These are phyloP conservation scores for Kwoniella pini DNA, from an alignment of 768 basidiomycete species.

Conservation along the genomic window DNA sequence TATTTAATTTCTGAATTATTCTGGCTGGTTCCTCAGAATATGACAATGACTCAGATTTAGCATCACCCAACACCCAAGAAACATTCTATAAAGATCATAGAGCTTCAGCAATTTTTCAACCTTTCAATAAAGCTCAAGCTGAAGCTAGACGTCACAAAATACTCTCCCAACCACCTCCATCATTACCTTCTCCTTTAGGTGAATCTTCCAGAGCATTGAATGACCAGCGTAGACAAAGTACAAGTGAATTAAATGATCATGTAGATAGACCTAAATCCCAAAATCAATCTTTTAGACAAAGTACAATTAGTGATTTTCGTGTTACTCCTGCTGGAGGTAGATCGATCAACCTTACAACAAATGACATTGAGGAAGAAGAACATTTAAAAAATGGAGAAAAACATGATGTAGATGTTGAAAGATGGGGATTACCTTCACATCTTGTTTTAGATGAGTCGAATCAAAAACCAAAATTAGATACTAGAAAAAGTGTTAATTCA, in stretches of 20 bases:
- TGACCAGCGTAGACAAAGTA: neutral
- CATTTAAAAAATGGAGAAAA: conserved; percentile 2
- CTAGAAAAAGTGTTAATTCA: conserved; percentile 5
- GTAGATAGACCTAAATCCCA: neutral
- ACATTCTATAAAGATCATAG: conserved; percentile 21
- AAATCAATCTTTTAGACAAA: conserved; percentile 9
- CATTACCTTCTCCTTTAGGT: conserved; percentile 7
- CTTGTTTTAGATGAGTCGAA: conserved; percentile 16
- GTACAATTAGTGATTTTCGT: conserved; percentile 10
- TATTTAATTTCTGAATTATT: neutral
- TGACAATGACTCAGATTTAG: conserved; percentile 79
- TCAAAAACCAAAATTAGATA: neutral
- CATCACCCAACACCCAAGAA: conserved; percentile 56
- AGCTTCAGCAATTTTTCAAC: conserved; percentile 34
- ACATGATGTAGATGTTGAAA: conserved; percentile 30
- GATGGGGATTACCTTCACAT: conserved; percentile 41
- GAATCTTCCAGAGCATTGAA: conserved; percentile 1
- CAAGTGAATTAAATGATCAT: neutral
- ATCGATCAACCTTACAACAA: neutral
- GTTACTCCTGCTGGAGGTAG: too few species aligned
- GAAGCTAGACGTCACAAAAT: conserved; percentile 11
- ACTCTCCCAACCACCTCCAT: conserved; percentile 17
- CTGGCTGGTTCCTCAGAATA: conserved; percentile 68
- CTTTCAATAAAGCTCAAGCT: conserved; percentile 19
- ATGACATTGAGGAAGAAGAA: conserved; percentile 5